Evolutionary conservation across 164 flowering plant genomes (phyloP), one percentile per base, ranked within the genome.

Genomic region (Echeveria elegans): DNA sequence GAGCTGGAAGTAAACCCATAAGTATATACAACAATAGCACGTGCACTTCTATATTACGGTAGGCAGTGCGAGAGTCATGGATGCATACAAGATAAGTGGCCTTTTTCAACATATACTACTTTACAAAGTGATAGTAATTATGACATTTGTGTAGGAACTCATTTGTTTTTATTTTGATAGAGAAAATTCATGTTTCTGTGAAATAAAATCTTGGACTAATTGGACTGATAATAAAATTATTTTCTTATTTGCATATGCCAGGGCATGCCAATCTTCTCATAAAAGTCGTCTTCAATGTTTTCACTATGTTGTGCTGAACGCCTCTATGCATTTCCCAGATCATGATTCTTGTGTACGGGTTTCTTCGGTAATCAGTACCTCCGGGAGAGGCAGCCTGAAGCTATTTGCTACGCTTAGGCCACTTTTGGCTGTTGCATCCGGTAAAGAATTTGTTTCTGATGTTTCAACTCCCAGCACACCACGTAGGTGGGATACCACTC

Each of bases 381-480:
- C 64, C 56, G 3, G 65, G 23, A 45, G 40, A 19, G 16, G 40
- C 60, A 18, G 7, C 0, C 21, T 21, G 47, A 69, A 67, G 61
- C 23, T 58, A 30, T 72, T 70, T 69, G 73, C 78, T 50, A 36
- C 70, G 26, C 64, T 66, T 68, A 56, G 69, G 64, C 73, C 80
- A 60, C 63, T 66, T 18, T 28, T 68, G 10, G 65, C 48, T 50
- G 69, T 58, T 12, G 24, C 26, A 36, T 7, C 50, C 16, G 65
- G 61, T 37, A 62, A 26, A 37, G 61, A 26, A 59, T n/a, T 23
- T 45, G 72, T 34, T 68, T 65, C 64, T 61, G 65, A 67, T 29
- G 71, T 69, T 67, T 69, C 66, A 16, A 30, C 56, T 67, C 34
- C 72, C 45, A 50, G 24, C 24, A 32, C 56, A 19, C 40, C 62